Conservation (phyloP, 352 stramenopile species). For the Phytophthora uliginosa region DNA sequence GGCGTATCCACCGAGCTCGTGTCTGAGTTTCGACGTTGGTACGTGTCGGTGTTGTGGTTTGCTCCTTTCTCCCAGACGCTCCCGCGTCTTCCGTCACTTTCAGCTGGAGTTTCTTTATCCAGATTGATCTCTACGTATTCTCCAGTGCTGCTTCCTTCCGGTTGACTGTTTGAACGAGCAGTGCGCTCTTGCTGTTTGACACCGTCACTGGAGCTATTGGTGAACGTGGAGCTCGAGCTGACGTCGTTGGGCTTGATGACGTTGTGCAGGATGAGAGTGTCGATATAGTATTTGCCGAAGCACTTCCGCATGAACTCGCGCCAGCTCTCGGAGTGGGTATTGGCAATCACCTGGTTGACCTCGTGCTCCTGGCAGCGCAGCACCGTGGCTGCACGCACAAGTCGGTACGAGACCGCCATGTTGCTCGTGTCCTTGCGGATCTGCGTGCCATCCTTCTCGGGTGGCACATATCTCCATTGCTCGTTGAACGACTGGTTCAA, state of each 20-base stretch:
- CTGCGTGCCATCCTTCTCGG: slow-evolving; percentile 83
- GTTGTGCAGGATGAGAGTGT: slow-evolving; percentile 82
- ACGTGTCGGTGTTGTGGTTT: slow-evolving; percentile 6
- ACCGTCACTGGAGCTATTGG: slow-evolving; percentile 12
- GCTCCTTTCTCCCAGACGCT: slow-evolving; percentile 37
- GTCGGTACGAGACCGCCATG: slow-evolving; percentile 67
- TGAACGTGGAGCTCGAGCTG: slow-evolving; percentile 18
- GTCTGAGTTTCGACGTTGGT: slow-evolving; percentile 35
- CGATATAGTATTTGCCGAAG: slow-evolving; percentile 80
- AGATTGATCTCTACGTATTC: slow-evolving; percentile 30
- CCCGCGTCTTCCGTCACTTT: slow-evolving; percentile 28
- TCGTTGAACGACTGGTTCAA: slow-evolving; percentile 83
- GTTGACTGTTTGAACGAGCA: slow-evolving; percentile 26
- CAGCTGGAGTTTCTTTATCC: slow-evolving; percentile 30
- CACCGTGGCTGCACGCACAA: slow-evolving; percentile 75
- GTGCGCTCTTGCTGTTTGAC: slow-evolving; percentile 12
- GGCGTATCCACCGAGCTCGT: slow-evolving; percentile 35
- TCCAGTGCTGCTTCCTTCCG: slow-evolving; percentile 31
- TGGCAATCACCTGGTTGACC: slow-evolving; percentile 76
- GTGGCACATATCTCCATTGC: slow-evolving; percentile 83
- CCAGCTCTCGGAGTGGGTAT: slow-evolving; percentile 79
- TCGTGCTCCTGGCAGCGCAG: slow-evolving; percentile 82
- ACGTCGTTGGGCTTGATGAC: slow-evolving; percentile 39
- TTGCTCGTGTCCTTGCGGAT: slow-evolving; percentile 88
- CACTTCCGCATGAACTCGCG: slow-evolving; percentile 82